Evolutionary conservation across 768 basidiomycete genomes (phyloP).

Genomic region (Russula compacta): DNA sequence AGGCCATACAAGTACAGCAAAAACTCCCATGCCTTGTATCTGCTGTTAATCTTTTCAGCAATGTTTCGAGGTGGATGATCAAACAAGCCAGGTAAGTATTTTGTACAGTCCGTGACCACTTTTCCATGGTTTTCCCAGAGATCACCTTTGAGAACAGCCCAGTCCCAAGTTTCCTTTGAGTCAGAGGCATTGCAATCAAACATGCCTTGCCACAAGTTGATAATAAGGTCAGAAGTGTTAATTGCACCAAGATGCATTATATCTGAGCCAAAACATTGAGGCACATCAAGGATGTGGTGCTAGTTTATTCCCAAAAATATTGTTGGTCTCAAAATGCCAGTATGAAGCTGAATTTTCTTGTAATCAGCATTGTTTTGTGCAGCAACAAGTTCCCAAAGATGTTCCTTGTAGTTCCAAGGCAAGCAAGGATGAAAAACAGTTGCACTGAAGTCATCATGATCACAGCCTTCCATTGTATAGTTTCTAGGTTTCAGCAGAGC

Average conservation of each 20-base stretch:
- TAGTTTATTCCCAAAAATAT: neutral
- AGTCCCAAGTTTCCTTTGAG: neutral
- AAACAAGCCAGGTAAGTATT: neutral
- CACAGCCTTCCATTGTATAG: neutral
- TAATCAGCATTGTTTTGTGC: no score
- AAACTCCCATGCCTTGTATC: constrained; percentile 28
- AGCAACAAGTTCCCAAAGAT: no score
- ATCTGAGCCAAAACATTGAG: no score
- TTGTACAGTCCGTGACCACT: neutral
- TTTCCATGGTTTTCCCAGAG: neutral
- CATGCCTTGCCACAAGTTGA: neutral
- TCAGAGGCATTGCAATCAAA: neutral
- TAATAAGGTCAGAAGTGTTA: neutral
- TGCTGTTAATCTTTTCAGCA: constrained; percentile 31
- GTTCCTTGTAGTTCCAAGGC: no score
- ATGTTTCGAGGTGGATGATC: constrained; percentile 28
- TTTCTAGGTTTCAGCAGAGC: neutral
- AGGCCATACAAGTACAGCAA: constrained; percentile 22
- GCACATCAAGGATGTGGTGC: no score
- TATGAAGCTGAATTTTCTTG: no score
- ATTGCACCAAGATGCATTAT: neutral
- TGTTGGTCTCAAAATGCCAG: neutral
- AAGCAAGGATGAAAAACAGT: no score
- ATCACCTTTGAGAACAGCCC: neutral
- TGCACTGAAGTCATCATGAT: no score